These are phyloP conservation scores for Cenchrus americanus DNA, from an alignment of 176 grass and related monocot species.

Conservation along the genomic window DNA sequence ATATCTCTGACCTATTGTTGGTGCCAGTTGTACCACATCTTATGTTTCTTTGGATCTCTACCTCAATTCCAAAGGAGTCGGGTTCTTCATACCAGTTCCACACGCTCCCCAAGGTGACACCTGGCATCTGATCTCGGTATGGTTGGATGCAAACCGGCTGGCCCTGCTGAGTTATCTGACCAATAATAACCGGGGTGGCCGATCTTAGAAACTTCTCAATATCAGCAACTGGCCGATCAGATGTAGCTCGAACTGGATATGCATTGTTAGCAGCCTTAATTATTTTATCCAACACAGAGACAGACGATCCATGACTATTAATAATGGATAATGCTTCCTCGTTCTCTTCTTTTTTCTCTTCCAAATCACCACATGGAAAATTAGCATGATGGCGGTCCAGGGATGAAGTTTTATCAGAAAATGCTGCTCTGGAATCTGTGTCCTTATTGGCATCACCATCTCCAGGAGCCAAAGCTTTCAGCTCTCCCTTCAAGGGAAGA, in stretches of 20 bases:
- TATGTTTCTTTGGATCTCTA: constrained; percentile 34
- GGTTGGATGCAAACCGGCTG: neutral
- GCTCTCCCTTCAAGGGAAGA: constrained; percentile 33
- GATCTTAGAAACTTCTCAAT: constrained; percentile 53
- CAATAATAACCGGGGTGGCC: constrained; percentile 50
- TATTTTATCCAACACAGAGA: constrained; percentile 44
- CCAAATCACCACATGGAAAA: neutral
- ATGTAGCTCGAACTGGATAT: constrained; percentile 31
- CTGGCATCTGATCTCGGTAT: neutral
- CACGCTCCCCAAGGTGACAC: neutral
- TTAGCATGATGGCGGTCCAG: neutral
- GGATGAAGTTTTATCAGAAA: neutral
- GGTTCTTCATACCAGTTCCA: constrained; percentile 62
- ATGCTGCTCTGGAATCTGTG: neutral
- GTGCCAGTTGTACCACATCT: neutral
- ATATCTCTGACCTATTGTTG: constrained; percentile 14
- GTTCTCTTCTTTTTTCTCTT: constrained; percentile 15
- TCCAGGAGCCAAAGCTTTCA: neutral
- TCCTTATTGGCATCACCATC: neutral
- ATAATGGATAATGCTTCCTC: neutral
- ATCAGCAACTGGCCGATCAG: constrained; percentile 15
- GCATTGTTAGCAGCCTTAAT: constrained; percentile 40
- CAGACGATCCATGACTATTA: constrained; percentile 11
- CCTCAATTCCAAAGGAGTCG: constrained; percentile 50
- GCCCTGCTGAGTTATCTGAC: neutral